Percentiles rank a stretch among this genome's conserved stretches.
Conservation (phyloP, 108 stramenopile genomes). For the Nitzschia sp. region DNA sequence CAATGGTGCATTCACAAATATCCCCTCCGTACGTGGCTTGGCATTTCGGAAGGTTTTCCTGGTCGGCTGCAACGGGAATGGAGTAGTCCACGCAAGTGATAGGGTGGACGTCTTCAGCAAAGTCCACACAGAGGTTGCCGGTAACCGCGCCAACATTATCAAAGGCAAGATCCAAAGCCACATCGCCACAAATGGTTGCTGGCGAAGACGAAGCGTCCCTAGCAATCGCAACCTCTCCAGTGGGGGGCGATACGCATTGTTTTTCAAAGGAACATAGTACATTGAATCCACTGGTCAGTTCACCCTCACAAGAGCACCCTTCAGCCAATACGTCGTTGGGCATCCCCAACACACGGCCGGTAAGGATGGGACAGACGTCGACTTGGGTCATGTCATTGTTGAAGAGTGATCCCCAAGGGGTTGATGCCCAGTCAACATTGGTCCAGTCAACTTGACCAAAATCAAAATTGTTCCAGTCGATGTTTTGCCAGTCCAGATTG, state of each 20-base stretch:
- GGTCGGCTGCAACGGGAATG: conserved; percentile 12
- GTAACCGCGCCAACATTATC: conserved; percentile 4
- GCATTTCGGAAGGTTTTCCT: not conserved
- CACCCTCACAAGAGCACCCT: conserved; percentile 7
- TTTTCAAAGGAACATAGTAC: conserved; percentile 18
- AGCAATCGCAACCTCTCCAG: not conserved
- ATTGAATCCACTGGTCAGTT: not conserved
- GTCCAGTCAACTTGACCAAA: conserved; percentile 15
- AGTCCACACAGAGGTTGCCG: conserved; percentile 16
- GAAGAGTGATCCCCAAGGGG: conserved; percentile 1
- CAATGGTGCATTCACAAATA: conserved; percentile 17
- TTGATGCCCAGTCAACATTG: conserved; percentile 9
- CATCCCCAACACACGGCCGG: conserved; percentile 1
- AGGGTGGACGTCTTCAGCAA: conserved; percentile 14
- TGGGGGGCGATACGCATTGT: not conserved
- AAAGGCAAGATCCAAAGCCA: conserved; percentile 15
- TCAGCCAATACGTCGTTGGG: not conserved
- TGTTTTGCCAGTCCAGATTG: conserved; percentile 16
- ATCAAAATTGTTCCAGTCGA: conserved; percentile 19
- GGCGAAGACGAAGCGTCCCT: not conserved
- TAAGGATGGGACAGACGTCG: conserved; percentile 5
- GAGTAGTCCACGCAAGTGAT: conserved; percentile 20
- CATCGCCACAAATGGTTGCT: conserved; percentile 1
- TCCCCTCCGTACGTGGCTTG: conserved; percentile 20
- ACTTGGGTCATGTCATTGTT: not conserved